Conservation (phyloP, 805 yeast species). For the Lipomyces sp. region DNA sequence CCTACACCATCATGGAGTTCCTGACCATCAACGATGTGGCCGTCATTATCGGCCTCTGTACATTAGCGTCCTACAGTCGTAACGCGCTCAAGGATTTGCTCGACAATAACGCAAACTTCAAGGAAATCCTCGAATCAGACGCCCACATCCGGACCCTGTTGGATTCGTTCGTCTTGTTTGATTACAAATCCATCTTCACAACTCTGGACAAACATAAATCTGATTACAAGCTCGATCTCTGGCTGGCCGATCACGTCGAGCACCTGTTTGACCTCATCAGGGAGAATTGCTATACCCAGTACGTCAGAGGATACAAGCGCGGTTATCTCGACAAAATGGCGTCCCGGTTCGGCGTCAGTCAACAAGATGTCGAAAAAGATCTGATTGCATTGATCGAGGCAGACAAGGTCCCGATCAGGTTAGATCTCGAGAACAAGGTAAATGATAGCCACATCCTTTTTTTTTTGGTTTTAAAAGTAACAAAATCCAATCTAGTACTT, state of each 20-base stretch:
- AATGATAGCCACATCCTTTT: neutral
- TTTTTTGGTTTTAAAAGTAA: no score
- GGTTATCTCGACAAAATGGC: conserved; percentile 32
- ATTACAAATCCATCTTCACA: conserved; percentile 21
- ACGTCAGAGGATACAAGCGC: conserved; percentile 31
- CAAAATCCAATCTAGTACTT: conserved; percentile 8
- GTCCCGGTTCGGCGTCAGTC: conserved; percentile 28
- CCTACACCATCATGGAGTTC: conserved; percentile 24
- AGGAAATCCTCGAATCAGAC: conserved; percentile 29
- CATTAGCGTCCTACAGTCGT: conserved; percentile 29
- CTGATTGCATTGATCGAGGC: conserved; percentile 19
- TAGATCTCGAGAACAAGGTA: conserved; percentile 30
- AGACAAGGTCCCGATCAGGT: conserved; percentile 20
- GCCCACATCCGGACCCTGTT: conserved; percentile 29
- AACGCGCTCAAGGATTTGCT: conserved; percentile 18
- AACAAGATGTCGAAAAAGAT: conserved; percentile 19
- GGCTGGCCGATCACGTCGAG: conserved; percentile 30
- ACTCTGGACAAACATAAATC: conserved; percentile 20
- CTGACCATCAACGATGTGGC: conserved; percentile 28
- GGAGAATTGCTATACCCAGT: conserved; percentile 35
- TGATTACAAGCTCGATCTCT: conserved; percentile 32
- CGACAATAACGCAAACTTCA: conserved; percentile 27
- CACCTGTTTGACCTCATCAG: conserved; percentile 24
- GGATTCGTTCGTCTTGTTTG: conserved; percentile 30
- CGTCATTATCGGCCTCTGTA: conserved; percentile 27